Base-by-base conservation (phyloP, 2,329 filamentous ascomycete genomes). In the Leptodontidium sp. region DNA sequence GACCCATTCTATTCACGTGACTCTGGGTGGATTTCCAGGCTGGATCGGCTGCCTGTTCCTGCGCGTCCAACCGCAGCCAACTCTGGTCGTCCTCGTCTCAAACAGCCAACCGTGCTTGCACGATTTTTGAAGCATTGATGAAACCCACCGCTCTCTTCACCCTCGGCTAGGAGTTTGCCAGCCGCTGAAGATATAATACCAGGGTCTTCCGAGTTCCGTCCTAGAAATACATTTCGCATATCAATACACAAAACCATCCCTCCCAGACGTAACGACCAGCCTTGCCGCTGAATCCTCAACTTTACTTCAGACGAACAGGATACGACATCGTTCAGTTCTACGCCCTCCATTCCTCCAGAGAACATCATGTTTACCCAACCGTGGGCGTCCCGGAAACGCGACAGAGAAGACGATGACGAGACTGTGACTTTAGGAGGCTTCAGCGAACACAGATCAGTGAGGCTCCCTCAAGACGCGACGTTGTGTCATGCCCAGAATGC, bases 401-500 rank as follows among this genome's bases (percentile, higher is more conserved):
- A 68, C 14, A 70, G 77, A 53, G 73, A 77, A 6, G 74, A 77
- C 35, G 75, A 77, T 4, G 76, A 76, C n/a, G 74, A 76, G 24
- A 64, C 65, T 62, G 67, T 32, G 24, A 68, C 70, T 7, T 68
- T 68, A 26, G 74, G 43, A 6, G 43, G 77, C 64, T 78, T 78
- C 67, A 71, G 75, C 61, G 76, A 77, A 53, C 77, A 79, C 67
- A 72, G 77, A 61, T 74, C 65, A 50, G 77, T 78, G 70, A 74
- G 71, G 63, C 49, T 68, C 24, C 26, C 35, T n/a, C 35, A 14
- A 17, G 58, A 17, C 3, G 12, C 40, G 32, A 11, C 15, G 50
- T 17, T 14, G 57, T 66, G n/a, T n/a, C 21, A 11, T 58, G 29
- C 29, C 64, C 43, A 26, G 45, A 40, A 59, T 35, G 43, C 66